Base-by-base conservation (phyloP, 768 basidiomycete genomes). In the Russula sp. region DNA sequence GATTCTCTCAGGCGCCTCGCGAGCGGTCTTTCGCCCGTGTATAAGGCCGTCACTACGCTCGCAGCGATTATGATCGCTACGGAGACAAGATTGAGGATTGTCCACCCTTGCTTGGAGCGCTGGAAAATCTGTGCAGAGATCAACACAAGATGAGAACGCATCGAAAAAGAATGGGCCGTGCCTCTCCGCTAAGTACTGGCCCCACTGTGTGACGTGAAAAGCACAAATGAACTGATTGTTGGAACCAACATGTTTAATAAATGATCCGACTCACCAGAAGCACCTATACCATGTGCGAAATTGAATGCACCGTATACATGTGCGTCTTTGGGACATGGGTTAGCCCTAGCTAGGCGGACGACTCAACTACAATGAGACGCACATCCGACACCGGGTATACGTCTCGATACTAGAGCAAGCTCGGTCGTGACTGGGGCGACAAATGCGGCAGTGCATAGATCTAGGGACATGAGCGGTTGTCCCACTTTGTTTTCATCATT, bases 271-370 rank as follows among this genome's bases (percentile, higher is more conserved):
- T 59, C 65, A 87, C 87, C 68, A 49, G 81, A 73, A 38, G 83
- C 79, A 35, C 86, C 88, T 59, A 86, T 69, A 1, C 87, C 63
- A 83, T 88, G n/a, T 3, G 82, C 82, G 11, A 90, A 68, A 72
- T 89, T 91, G 69, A 88, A 88, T 0, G 83, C 84, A 4, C 83
- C 88, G 67, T 88, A 90, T 3, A 87, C 78, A 67, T 90, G 87
- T 0, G 81, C 88, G 71, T 86, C 88, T 90, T 34, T 49, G 5
- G 53, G 42, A 58, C 52, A 42, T 20, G 8, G 2, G 16, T 34
- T 8, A 36, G 42, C n/a, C 22, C 29, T 20, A 46, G 62, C 43
- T 49, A 49, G 20, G 43, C 35, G 20, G 2, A 13, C 1, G 64
- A 25, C 10, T 70, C 58, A n/a, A 7, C 29, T 29, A 29, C 25